Base-by-base conservation (phyloP, 1,139 yeast genomes). In the Magnusiomyces tetraspermus region DNA sequence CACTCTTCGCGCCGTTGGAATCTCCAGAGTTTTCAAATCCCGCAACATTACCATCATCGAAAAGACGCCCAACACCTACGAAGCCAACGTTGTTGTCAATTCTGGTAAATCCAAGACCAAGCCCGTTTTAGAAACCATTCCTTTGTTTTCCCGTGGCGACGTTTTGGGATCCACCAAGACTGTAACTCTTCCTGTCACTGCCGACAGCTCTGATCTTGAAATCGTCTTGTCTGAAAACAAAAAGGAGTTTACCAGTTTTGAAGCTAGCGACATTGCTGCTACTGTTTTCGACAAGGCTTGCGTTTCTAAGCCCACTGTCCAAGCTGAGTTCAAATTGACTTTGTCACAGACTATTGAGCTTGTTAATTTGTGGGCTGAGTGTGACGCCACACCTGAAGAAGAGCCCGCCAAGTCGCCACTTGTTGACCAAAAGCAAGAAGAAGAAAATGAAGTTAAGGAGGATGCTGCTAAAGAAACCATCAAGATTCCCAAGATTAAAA, bases 1-100 rank as follows among this genome's bases (percentile, higher is more conserved):
- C 4, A 82, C 96, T 15, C 72, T 85, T 48, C 78, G 89, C 58
- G 98, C 94, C 15, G 85, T 89, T 51, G 77, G 75, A 19, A 64
- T 82, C 23, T 77, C 83, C 30, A 76, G 77, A 46, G 76, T 79
- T 59, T 83, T 82, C 65, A 79, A 80, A 59, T 75, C 84, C 10
- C 81, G 79, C 60, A 82, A 79, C 46, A 75, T 88, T 51, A 71
- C 74, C 26, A 74, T 88, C 6, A 65, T 77, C 46, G 96, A 88
- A 57, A 78, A 77, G 54, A 19, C 71, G 66, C 54, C 74, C 17
- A 69, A 72, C 59, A 73, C 65, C 33, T 65, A 69, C 48, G 71
- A 59, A 10, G 63, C 67, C n/a, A 38, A 17, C 5, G 8, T 38
- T 19, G 5, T 19, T 38, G 24, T 19, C 15, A 15, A 5, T 15